Evolutionary conservation across 2,329 filamentous ascomycete genomes (phyloP), one percentile per base, ranked within the genome.

Genomic region (Rhinocladiella similis): DNA sequence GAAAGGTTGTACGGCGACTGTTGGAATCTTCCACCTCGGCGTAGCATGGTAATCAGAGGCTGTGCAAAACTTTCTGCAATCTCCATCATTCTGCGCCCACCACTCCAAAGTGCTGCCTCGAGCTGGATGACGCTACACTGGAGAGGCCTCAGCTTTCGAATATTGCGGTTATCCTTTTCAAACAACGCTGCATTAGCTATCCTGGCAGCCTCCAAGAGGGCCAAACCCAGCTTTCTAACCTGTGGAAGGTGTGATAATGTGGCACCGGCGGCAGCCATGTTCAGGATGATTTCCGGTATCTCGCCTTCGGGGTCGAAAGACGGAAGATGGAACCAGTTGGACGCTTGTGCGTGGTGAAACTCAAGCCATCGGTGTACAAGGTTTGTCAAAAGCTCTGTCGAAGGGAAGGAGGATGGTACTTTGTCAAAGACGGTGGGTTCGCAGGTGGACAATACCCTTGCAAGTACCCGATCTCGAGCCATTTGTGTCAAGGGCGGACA

Each of bases 11-110:
- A 16, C 38, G 9, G 38, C 6, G 10, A 9, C 7, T 16, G 38
- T 13, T 16, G 38, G n/a, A 42, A 42, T 42, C 7, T 9, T 9
- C 41, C 41, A 19, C 5, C 13, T 13, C 41, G 3, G 10, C 41
- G 41, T 19, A 43, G 4, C 41, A 43, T 43, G 5, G 72, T 75
- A 4, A 75, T 38, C 0, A 71, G 54, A 0, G 71, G 69, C 35
- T 70, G 67, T 20, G 73, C 62, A 50, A 73, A 73, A 29, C 69
- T 71, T 42, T 75, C 73, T 3, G 71, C 69, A n/a, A 75, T 73
- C 47, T 75, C 73, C 5, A 74, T 69, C 25, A 74, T 75, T 1
- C 73, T 65, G 14, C 66, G 68, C 14, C 70, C 65, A 1, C 73
- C 73, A 42, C 72, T 73, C 73, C 73, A 75, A 0, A 75, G 46